These are phyloP conservation scores for Teratosphaeria zuluensis DNA, from an alignment of 2,329 filamentous ascomycete species.

Conservation along the genomic window DNA sequence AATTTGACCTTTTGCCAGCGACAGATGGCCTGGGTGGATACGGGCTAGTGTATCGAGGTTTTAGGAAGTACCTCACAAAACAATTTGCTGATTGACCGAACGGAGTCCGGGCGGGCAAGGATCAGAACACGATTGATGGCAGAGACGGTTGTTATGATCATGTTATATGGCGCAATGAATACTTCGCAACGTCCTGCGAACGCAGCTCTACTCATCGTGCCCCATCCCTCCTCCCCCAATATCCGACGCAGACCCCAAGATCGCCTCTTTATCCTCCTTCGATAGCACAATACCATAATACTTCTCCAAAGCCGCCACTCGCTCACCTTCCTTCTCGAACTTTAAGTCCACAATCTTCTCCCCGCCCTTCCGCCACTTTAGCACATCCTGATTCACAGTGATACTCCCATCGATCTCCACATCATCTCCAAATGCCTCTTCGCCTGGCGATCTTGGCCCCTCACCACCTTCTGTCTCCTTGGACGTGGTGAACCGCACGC, in stretches of 20 bases:
- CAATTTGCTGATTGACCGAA: slow-evolving; percentile 24
- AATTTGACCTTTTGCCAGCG: slow-evolving; percentile 21
- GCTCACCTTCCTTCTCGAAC: slow-evolving; percentile 33
- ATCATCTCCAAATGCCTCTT: slow-evolving; percentile 5
- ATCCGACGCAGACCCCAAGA: slow-evolving; percentile 19
- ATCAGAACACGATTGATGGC: too few species aligned
- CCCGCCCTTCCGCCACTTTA: slow-evolving; percentile 24
- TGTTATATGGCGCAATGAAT: too few species aligned
- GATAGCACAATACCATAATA: slow-evolving; percentile 37
- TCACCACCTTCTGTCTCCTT: slow-evolving; percentile 7
- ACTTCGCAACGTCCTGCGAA: too few species aligned
- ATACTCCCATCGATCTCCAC: slow-evolving; percentile 18
- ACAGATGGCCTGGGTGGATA: slow-evolving; percentile 11
- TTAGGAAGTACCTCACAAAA: slow-evolving; percentile 23
- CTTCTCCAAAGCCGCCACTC: slow-evolving; percentile 34
- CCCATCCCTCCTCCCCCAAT: background rate
- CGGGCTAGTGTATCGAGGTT: slow-evolving; percentile 21
- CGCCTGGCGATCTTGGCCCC: slow-evolving; percentile 7
- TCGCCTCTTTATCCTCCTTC: slow-evolving; percentile 30
- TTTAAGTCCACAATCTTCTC: slow-evolving; percentile 28
- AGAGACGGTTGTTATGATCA: too few species aligned
- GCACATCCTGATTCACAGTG: slow-evolving; percentile 14
- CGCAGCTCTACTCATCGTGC: background rate
- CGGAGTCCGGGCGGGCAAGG: background rate
- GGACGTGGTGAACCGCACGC: slow-evolving; percentile 12